These are phyloP conservation scores for Botryotinia narcissicola DNA, from an alignment of 2,329 filamentous ascomycete genomes.

Conservation along the genomic window DNA sequence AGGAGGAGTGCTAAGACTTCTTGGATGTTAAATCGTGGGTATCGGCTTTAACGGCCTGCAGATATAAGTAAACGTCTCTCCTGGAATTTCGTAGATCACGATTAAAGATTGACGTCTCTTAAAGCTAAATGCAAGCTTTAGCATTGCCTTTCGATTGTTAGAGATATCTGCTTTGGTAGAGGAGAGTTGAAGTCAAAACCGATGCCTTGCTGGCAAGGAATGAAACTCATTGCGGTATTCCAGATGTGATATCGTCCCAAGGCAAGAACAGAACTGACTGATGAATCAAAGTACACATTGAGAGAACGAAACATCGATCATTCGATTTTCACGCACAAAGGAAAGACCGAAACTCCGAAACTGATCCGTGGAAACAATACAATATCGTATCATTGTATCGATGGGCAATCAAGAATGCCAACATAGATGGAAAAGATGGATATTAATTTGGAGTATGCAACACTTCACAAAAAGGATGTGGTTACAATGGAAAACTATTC, in stretches of 20 bases:
- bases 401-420: not conserved
- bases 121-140: not conserved
- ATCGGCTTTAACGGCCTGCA: too few relatives aligned
- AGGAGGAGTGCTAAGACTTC: not conserved
- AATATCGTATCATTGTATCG: not conserved
- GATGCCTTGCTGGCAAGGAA: too few relatives aligned
- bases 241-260: not conserved
- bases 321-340: not conserved
- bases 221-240: not conserved
- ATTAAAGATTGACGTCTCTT: not conserved
- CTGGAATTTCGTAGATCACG: not conserved
- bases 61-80: not conserved
- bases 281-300: not conserved
- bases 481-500: not conserved
- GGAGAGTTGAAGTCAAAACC: not conserved
- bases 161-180: too few relatives aligned
- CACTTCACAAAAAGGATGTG: not conserved
- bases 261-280: not conserved
- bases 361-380: not conserved
- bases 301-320: not conserved
- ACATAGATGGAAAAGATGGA: not conserved
- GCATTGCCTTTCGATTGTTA: not conserved
- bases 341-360: not conserved
- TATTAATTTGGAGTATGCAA: not conserved
- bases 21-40: not conserved